Evolutionary conservation across 345 rosid genomes (phyloP).

Genomic region (Microcos paniculata): DNA sequence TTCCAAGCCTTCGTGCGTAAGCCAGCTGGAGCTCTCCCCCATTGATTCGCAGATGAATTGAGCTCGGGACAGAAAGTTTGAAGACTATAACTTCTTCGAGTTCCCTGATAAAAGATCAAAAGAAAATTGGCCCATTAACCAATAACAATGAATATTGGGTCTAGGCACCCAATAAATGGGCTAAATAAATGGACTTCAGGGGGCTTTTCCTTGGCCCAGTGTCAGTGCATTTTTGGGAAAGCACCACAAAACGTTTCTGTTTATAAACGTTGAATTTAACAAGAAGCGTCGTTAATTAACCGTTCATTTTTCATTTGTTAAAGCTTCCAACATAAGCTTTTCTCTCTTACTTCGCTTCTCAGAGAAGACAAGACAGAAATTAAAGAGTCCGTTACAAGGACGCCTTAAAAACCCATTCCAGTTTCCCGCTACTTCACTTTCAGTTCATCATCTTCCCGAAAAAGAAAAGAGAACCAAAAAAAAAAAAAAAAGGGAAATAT

Average conservation of each 20-base stretch:
- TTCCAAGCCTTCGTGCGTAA: too few species aligned
- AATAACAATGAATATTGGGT: too few species aligned
- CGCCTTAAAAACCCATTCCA: neutral
- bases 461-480: neutral
- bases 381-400: neutral
- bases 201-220: neutral
- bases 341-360: neutral
- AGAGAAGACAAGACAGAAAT: neutral
- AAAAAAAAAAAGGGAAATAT: neutral
- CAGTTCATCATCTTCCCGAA: neutral
- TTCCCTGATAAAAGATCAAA: too few species aligned
- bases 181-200: too few species aligned
- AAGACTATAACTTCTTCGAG: too few species aligned
- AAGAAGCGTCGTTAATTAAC: neutral
- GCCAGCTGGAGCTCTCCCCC: too few species aligned
- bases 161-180: too few species aligned
- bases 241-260: neutral
- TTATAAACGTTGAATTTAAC: neutral
- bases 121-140: too few species aligned
- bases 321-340: constrained; percentile 1
- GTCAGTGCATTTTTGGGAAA: neutral
- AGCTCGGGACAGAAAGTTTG: too few species aligned
- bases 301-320: neutral
- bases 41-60: too few species aligned
- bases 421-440: constrained; percentile 9